Evolutionary conservation across 1,284 basidiomycete genomes (phyloP).

Genomic region (Grifola frondosa): DNA sequence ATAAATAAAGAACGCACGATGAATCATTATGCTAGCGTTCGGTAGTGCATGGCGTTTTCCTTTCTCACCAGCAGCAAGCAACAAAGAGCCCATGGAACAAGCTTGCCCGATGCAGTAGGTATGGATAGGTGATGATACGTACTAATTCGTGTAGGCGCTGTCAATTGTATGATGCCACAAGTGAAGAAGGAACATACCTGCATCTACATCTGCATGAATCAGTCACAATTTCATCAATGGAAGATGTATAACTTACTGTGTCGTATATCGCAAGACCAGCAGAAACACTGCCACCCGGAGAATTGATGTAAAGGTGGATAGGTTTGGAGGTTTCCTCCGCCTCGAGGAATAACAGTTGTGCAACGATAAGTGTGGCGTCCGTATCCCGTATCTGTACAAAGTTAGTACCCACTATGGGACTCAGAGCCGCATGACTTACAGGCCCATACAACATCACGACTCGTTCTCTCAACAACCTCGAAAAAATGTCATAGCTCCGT

Average conservation of each 20-base stretch:
- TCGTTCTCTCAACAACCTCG: conserved; percentile 83
- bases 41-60: conserved; percentile 89
- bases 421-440: too few species aligned
- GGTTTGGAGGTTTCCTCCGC: conserved; percentile 91
- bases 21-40: conserved; percentile 94
- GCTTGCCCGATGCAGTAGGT: conserved; percentile 94
- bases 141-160: too few species aligned
- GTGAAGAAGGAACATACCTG: conserved; percentile 53
- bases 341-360: conserved; percentile 90
- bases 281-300: conserved; percentile 91
- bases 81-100: conserved; percentile 89
- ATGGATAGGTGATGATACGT: conserved; percentile 90
- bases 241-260: conserved; percentile 54
- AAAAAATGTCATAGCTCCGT: conserved; percentile 93
- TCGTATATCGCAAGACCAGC: conserved; percentile 95
- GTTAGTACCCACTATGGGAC: too few species aligned
- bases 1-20: conserved; percentile 61
- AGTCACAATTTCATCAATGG: conserved; percentile 7
- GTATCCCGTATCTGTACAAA: conserved; percentile 87
- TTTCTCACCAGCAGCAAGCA: conserved; percentile 83
- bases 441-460: conserved; percentile 93
- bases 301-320: conserved; percentile 93
- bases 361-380: conserved; percentile 82
- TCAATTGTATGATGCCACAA: too few species aligned
- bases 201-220: conserved; percentile 52